phyloP scores from a whole-genome alignment of 2,329 filamentous ascomycete species.

The Fusarium pseudoanthophilum region DNA sequence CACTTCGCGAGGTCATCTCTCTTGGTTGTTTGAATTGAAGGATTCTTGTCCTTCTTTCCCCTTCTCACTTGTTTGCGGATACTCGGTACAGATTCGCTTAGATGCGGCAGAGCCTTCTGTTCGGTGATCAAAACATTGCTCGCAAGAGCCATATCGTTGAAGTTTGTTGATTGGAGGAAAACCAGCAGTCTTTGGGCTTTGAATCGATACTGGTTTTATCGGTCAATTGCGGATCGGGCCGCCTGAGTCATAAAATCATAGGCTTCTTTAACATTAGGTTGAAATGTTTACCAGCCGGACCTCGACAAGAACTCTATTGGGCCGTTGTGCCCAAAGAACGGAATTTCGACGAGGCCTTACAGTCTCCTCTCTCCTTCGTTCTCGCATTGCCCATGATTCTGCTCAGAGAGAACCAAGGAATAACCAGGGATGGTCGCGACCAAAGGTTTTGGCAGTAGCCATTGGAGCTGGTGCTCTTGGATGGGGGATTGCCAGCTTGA shows the following conservation, averaged over 20 bases:
- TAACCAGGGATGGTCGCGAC: constrained; percentile 43
- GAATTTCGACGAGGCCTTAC: constrained; percentile 27
- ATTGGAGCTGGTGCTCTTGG: constrained; percentile 53
- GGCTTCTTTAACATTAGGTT: background rate
- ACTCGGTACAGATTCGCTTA: constrained; percentile 31
- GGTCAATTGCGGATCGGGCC: constrained; percentile 5
- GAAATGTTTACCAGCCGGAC: constrained; percentile 33
- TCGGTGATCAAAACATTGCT: background rate
- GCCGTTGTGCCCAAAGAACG: constrained; percentile 24
- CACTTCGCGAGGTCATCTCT: background rate
- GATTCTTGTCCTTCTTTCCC: constrained; percentile 7
- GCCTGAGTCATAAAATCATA: background rate
- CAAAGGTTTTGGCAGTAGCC: constrained; percentile 53
- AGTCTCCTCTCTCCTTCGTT: constrained; percentile 12
- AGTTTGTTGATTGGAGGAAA: background rate
- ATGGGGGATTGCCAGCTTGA: constrained; percentile 54
- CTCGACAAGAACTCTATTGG: constrained; percentile 30
- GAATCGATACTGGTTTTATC: background rate
- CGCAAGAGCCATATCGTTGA: background rate
- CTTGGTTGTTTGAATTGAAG: constrained; percentile 12
- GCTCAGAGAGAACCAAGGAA: constrained; percentile 7
- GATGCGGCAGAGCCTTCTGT: constrained; percentile 13
- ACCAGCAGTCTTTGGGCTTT: constrained; percentile 5
- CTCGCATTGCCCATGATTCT: constrained; percentile 10
- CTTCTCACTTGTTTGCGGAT: constrained; percentile 7